Conservation (phyloP, 2,329 filamentous ascomycete species). For the Phaeomoniella chlamydospora region DNA sequence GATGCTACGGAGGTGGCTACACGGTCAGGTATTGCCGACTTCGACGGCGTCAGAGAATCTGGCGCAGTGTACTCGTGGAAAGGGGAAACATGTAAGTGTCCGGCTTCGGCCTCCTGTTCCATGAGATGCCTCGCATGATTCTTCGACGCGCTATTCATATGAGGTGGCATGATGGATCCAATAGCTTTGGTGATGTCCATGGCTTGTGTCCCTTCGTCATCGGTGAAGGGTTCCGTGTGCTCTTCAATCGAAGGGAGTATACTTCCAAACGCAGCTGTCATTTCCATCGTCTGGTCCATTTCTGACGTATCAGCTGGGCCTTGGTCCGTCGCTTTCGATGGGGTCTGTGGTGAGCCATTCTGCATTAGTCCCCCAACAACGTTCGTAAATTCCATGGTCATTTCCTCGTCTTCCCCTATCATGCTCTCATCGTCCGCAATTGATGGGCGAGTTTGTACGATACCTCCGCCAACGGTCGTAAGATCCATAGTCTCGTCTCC, state of each 20-base stretch:
- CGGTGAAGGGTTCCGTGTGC: constrained; percentile 18
- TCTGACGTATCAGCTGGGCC: constrained; percentile 8
- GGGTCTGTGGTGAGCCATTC: constrained; percentile 1
- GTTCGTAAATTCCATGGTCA: constrained; percentile 32
- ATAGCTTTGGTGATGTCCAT: constrained; percentile 57
- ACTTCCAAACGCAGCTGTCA: constrained; percentile 33
- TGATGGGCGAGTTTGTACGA: constrained; percentile 17
- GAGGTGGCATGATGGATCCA: constrained; percentile 43
- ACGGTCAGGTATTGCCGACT: constrained; percentile 15
- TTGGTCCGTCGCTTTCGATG: not conserved
- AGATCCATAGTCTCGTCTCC: constrained; percentile 41
- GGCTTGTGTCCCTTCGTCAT: constrained; percentile 34
- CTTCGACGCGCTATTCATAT: constrained; percentile 21
- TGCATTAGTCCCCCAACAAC: constrained; percentile 24
- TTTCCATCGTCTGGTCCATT: constrained; percentile 43
- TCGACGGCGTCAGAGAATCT: constrained; percentile 13
- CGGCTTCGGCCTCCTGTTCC: constrained; percentile 42
- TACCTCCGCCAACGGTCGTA: constrained; percentile 38
- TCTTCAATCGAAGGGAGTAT: constrained; percentile 25
- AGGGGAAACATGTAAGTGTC: constrained; percentile 30
- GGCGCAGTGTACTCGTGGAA: constrained; percentile 22
- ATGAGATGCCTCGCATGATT: constrained; percentile 40
- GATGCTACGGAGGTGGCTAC: constrained; percentile 24
- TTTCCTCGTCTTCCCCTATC: constrained; percentile 26
- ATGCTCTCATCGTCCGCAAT: constrained; percentile 17